Conservation (phyloP, 2,329 filamentous ascomycete species). For the Fusarium penzigii region DNA sequence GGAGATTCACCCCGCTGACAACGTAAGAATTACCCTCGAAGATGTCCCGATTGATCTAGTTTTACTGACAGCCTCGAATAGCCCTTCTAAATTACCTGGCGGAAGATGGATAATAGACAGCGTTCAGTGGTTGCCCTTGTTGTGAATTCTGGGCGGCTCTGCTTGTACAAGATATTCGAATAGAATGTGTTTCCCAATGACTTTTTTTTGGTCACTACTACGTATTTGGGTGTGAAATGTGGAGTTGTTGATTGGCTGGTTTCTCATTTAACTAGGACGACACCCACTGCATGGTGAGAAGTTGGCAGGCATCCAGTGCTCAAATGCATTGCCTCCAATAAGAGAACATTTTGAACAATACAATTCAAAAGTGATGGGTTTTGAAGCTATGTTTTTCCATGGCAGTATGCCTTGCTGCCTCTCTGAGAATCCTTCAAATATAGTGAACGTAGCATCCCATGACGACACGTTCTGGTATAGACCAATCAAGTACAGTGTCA, state of each 20-base stretch:
- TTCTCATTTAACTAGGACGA: not conserved
- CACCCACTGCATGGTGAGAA: not conserved
- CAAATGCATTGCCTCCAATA: too few species aligned
- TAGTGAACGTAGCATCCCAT: not conserved
- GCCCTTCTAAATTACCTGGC: conserved; percentile 43
- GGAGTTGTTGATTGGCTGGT: conserved; percentile 24
- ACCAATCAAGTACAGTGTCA: not conserved
- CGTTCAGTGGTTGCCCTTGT: conserved; percentile 27
- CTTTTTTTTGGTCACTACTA: conserved; percentile 8
- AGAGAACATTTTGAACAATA: too few species aligned
- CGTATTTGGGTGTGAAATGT: conserved; percentile 26
- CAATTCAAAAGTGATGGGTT: too few species aligned
- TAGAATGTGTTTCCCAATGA: conserved; percentile 34
- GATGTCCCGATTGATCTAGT: not conserved
- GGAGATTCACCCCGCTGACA: conserved; percentile 60
- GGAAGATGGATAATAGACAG: conserved; percentile 29
- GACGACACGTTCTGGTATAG: not conserved
- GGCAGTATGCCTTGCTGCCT: not conserved
- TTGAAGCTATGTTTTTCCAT: too few species aligned
- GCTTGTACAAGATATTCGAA: conserved; percentile 42
- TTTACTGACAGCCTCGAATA: conserved; percentile 27
- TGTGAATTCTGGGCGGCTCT: conserved; percentile 24
- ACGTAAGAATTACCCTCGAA: conserved; percentile 47
- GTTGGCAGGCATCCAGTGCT: not conserved
- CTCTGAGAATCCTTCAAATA: not conserved